Percentiles rank a stretch among this genome's conserved stretches.
Conservation (phyloP, 2,329 filamentous ascomycete genomes). For the Venturiaceae sp. region DNA sequence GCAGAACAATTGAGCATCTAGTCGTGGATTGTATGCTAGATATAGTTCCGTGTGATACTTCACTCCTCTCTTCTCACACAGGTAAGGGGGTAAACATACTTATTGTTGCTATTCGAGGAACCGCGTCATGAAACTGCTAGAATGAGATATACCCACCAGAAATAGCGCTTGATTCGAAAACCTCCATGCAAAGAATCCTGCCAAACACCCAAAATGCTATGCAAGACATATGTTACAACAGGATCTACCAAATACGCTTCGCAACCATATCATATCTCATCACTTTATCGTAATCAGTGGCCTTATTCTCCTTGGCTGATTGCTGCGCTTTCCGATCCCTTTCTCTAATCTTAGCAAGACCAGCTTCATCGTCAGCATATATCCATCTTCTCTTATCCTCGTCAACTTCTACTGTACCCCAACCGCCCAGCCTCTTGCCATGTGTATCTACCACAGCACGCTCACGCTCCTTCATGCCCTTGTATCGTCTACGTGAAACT, state of each 20-base stretch:
- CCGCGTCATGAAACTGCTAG: too few relatives aligned
- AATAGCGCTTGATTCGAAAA: too few relatives aligned
- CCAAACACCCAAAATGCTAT: not conserved
- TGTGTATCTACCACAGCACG: slow-evolving; percentile 17
- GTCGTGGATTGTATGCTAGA: too few relatives aligned
- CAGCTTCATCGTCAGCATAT: slow-evolving; percentile 74
- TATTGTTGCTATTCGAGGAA: too few relatives aligned
- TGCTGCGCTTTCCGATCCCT: slow-evolving; percentile 49
- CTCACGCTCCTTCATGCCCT: slow-evolving; percentile 66
- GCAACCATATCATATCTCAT: slow-evolving; percentile 89
- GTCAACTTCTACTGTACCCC: slow-evolving; percentile 76
- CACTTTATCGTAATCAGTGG: slow-evolving; percentile 52
- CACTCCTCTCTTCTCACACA: too few relatives aligned
- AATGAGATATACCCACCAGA: too few relatives aligned
- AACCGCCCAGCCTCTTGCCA: slow-evolving; percentile 37
- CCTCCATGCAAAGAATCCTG: too few relatives aligned
- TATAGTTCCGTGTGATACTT: too few relatives aligned
- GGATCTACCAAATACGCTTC: slow-evolving; percentile 80
- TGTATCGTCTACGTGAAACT: slow-evolving; percentile 71
- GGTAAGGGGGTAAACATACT: too few relatives aligned
- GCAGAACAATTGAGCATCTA: too few relatives aligned
- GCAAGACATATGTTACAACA: not conserved
- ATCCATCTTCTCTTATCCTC: slow-evolving; percentile 82
- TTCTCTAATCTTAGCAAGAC: slow-evolving; percentile 49
- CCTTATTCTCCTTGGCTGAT: slow-evolving; percentile 18